Percentiles rank a stretch among this genome's conserved stretches.
These are phyloP conservation scores for Colletotrichum zoysiae DNA, from an alignment of 2,329 filamentous ascomycete species.

Conservation along the genomic window DNA sequence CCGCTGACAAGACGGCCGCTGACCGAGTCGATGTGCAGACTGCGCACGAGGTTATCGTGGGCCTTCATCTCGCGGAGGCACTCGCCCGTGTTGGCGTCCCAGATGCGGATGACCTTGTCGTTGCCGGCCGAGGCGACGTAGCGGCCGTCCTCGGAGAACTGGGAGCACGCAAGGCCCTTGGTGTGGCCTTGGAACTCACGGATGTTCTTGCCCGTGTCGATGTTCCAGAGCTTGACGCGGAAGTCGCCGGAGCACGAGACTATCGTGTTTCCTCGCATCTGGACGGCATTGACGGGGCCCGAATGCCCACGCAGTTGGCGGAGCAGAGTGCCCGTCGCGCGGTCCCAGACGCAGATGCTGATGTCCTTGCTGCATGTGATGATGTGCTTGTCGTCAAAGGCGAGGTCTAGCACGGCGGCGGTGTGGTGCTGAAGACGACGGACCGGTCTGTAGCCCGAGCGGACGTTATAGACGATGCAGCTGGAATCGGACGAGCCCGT, in stretches of 20 bases:
- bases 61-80: slow-evolving; percentile 84
- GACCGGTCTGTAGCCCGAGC: slow-evolving; percentile 82
- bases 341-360: slow-evolving; percentile 94
- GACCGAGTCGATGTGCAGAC: slow-evolving; percentile 88
- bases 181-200: slow-evolving; percentile 92
- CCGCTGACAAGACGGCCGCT: slow-evolving; percentile 90
- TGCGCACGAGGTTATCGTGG: slow-evolving; percentile 88
- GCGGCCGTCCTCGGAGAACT: slow-evolving; percentile 95
- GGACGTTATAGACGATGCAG: slow-evolving; percentile 91
- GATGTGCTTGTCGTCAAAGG: slow-evolving; percentile 92
- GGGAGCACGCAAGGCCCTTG: slow-evolving; percentile 93
- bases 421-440: slow-evolving; percentile 82
- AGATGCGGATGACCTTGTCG: slow-evolving; percentile 95
- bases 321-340: slow-evolving; percentile 79
- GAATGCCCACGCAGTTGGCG: slow-evolving; percentile 87
- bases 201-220: slow-evolving; percentile 87
- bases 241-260: slow-evolving; percentile 96
- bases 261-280: slow-evolving; percentile 91
- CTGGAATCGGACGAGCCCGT: slow-evolving; percentile 94
- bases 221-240: slow-evolving; percentile 94
- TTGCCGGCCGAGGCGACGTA: slow-evolving; percentile 95
- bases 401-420: slow-evolving; percentile 92
- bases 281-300: slow-evolving; percentile 95
- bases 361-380: slow-evolving; percentile 97
- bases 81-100: slow-evolving; percentile 91